Percentiles rank a stretch among this genome's conserved stretches.
phyloP scores from a whole-genome alignment of 257 asterid species.

The Knoxia roxburghii region DNA sequence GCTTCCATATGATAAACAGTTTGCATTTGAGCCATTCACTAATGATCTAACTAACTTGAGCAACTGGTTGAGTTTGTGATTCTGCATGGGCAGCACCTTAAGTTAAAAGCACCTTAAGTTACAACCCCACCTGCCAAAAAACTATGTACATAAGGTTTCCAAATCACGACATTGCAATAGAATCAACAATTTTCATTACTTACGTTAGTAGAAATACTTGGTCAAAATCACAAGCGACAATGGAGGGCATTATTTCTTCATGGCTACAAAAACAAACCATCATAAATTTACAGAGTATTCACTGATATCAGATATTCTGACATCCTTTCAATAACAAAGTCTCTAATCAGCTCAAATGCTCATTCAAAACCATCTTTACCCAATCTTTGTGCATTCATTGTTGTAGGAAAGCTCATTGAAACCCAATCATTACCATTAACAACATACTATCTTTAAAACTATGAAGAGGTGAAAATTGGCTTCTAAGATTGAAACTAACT shows the following conservation, averaged over 20 bases:
- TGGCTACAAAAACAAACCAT: too few relatives aligned
- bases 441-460: not conserved
- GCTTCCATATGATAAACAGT: slow-evolving; percentile 41
- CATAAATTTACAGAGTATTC: not conserved
- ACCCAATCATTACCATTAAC: too few relatives aligned
- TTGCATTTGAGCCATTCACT: slow-evolving; percentile 15
- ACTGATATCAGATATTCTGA: not conserved
- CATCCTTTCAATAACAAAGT: not conserved
- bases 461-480: not conserved
- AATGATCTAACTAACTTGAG: slow-evolving; percentile 19
- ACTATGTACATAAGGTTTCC: too few relatives aligned
- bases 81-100: slow-evolving; percentile 16
- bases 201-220: too few relatives aligned
- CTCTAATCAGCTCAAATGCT: not conserved
- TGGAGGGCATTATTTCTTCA: too few relatives aligned
- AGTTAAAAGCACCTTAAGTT: slow-evolving; percentile 24
- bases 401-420: not conserved
- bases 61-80: slow-evolving; percentile 16
- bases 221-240: too few relatives aligned
- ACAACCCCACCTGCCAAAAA: slow-evolving; percentile 20
- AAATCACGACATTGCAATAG: too few relatives aligned
- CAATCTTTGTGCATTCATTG: not conserved
- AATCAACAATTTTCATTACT: too few relatives aligned
- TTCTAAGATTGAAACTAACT: not conserved
- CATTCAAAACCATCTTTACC: not conserved